Evolutionary conservation across 225 moss, liverwort and hornwort species (phyloP).

Genomic region (Anthoceros angustus): DNA sequence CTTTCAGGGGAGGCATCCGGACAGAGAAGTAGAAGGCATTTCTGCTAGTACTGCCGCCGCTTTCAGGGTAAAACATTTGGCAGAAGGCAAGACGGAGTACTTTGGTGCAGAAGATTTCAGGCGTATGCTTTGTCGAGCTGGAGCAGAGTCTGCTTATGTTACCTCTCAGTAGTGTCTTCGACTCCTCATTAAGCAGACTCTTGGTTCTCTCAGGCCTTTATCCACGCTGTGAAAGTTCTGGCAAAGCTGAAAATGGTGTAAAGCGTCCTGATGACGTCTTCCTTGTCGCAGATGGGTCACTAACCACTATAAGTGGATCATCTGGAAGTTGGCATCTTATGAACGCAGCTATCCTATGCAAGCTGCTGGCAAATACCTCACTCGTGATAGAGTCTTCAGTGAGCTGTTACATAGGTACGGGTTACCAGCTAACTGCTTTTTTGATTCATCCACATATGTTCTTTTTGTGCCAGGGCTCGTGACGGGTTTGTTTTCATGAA

Average conservation of each 20-base stretch:
- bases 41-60: slow-evolving; percentile 15
- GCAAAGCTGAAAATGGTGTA: no score
- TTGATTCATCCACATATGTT: background rate
- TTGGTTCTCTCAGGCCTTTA: background rate
- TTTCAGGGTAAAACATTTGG: background rate
- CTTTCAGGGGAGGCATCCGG: background rate
- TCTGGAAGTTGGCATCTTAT: slow-evolving; percentile 23
- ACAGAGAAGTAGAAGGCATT: background rate
- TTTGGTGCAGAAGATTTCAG: slow-evolving; percentile 17
- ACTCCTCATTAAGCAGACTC: background rate
- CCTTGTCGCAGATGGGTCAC: slow-evolving; percentile 21
- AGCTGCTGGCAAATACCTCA: slow-evolving; percentile 11
- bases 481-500: slow-evolving; percentile 1
- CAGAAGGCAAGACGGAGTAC: background rate
- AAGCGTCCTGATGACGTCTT: background rate
- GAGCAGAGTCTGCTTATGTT: slow-evolving; percentile 19
- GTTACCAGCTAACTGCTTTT: no score
- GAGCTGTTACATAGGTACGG: slow-evolving; percentile 20
- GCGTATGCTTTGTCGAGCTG: slow-evolving; percentile 11
- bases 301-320: slow-evolving; percentile 32
- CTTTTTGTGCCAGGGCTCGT: background rate
- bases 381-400: slow-evolving; percentile 12
- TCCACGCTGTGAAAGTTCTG: background rate
- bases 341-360: slow-evolving; percentile 13
- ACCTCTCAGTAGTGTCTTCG: slow-evolving; percentile 16